Base-by-base conservation (phyloP, 352 stramenopile genomes). In the Globisporangium radiosum region DNA sequence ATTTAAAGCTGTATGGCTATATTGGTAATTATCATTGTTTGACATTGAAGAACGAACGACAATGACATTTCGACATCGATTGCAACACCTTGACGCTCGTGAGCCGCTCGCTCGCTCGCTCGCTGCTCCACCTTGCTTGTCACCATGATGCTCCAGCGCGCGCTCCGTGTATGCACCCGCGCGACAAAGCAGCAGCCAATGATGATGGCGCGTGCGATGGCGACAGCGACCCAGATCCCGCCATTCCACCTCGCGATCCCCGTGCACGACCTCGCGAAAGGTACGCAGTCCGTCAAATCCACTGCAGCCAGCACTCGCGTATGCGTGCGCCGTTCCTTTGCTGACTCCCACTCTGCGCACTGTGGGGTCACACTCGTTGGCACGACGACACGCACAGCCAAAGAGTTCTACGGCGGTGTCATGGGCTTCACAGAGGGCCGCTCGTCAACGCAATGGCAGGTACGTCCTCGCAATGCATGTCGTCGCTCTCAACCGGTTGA, bases 161-260 rank as follows among this genome's bases (percentile, higher is more conserved):
- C 19, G 25, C 54, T 59, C 54, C 54, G 42, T 42, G 14, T 33
- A 15, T 15, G 8, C 10, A n/a, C 36, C n/a, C 5, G 33, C 10
- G 13, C 14, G 13, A 8, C 14, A 13, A 4, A 15, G 36, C 13
- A n/a, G 2, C 11, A n/a, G 19, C 40, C 14, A 42, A 40, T 11
- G 7, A 36, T 38, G 39, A 7, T 58, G 17, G 7, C 54, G 19
- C 54, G 45, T 13, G 17, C 37, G n/a, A 53, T 60, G 55, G 47
- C 38, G 47, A 55, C 25, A 25, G 25, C 47, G 47, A 64, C 64
- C 36, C 67, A 62, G 60, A 69, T 88, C 60, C 68, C 75, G 37
- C 89, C 89, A 5, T 97, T 97, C 60, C 89, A 97, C 67, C 66
- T 96, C 19, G 94, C 96, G 14, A 91, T 99, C 69, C 96, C 96